Evolutionary conservation across 305 asterid species (phyloP).

Genomic region (Solanum aculeatissimum): DNA sequence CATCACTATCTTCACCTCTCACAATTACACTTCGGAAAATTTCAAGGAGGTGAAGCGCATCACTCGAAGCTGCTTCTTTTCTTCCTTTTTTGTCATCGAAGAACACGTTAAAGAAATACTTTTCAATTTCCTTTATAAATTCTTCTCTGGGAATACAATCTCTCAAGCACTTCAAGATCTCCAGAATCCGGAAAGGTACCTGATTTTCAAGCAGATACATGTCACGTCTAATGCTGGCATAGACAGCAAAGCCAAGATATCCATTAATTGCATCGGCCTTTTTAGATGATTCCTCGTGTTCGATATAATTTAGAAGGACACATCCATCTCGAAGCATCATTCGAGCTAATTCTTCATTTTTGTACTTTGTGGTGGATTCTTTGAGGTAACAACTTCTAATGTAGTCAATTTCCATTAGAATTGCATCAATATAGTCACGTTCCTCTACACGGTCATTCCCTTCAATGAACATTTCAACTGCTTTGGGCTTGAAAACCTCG

Average conservation of each 20-base stretch:
- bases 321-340: slow-evolving; percentile 29
- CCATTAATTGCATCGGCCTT: fast-evolving
- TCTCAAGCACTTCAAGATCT: too few relatives aligned
- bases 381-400: slow-evolving; percentile 1
- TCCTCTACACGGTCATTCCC: too few relatives aligned
- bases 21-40: background rate
- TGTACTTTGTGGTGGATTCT: background rate
- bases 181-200: background rate
- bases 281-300: fast-evolving
- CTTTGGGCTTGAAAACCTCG: background rate
- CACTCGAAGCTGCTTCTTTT: fast-evolving
- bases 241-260: background rate
- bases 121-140: background rate
- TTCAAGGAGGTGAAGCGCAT: slow-evolving; percentile 18
- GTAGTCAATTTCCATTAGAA: background rate
- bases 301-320: slow-evolving; percentile 3
- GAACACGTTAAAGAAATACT: background rate
- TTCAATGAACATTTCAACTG: background rate
- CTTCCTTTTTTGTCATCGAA: background rate
- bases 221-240: background rate
- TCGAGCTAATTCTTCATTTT: background rate
- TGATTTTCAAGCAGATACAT: slow-evolving; percentile 18
- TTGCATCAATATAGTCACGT: fast-evolving
- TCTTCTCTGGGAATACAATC: fast-evolving
- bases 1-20: background rate